These are phyloP conservation scores for Priceomyces castillae DNA, from an alignment of 805 yeast species.

Conservation along the genomic window DNA sequence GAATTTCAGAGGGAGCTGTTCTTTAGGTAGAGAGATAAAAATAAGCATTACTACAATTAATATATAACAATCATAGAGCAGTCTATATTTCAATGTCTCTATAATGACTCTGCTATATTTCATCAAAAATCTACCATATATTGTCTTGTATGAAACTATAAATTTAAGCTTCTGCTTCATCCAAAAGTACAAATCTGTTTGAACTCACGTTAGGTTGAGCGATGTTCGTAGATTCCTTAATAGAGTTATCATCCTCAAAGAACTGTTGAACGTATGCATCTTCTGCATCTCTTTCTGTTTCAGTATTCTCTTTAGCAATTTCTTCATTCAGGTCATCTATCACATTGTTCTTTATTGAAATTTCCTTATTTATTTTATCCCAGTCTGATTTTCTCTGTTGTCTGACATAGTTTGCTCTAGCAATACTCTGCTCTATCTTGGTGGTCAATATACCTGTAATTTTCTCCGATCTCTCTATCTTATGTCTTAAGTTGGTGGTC, in stretches of 20 bases:
- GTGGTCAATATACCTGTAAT: slow-evolving; percentile 55
- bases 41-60: no score
- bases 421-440: slow-evolving; percentile 63
- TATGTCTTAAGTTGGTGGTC: slow-evolving; percentile 29
- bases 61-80: no score
- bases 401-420: slow-evolving; percentile 61
- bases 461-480: slow-evolving; percentile 48
- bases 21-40: no score
- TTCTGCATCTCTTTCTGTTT: slow-evolving; percentile 31
- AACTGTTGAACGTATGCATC: slow-evolving; percentile 36
- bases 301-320: slow-evolving; percentile 17
- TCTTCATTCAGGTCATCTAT: slow-evolving; percentile 2
- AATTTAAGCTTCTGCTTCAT: slow-evolving; percentile 32
- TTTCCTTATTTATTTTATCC: slow-evolving; percentile 61
- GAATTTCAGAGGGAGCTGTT: no score
- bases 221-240: slow-evolving; percentile 1
- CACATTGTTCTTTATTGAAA: slow-evolving; percentile 19
- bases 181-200: slow-evolving; percentile 38
- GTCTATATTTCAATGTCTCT: no score
- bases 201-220: slow-evolving; percentile 11
- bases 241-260: slow-evolving; percentile 15
- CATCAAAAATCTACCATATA: no score
- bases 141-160: no score
- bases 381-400: slow-evolving; percentile 66
- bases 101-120: no score